Base-by-base conservation (phyloP, 1,139 yeast species). In the Candida anutae region DNA sequence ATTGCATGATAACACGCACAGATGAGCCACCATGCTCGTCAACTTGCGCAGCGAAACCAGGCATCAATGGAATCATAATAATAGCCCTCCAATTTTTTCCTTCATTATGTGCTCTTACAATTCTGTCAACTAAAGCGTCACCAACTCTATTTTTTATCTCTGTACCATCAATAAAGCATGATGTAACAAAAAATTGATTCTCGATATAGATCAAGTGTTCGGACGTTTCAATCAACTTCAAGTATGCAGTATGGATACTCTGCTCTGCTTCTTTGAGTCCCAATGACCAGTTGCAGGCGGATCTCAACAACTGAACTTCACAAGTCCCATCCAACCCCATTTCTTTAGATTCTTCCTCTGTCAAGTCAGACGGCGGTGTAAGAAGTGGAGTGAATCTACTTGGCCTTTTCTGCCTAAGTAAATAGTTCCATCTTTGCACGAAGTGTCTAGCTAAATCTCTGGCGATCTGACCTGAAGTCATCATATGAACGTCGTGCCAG, bases 401-500 rank as follows among this genome's bases (percentile, higher is more conserved):
- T 5, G 98, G 98, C 32, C 96, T 65, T 51, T 93, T 93, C 44
- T 87, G 96, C 45, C 98, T 74, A 28, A 90, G 55, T 27, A 90
- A 63, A 45, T 85, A 93, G 50, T 93, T 93, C 99, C 99, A 93
- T 43, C 99, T 73, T 56, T 93, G 98, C 10, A 88, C 94, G 55
- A 93, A 93, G 53, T 90, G 98, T 32, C 98, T 73, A 0, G 94
- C 73, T 34, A 90, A 59, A 53, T 93, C 99, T 35, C 97, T 68
- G 0, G 97, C 98, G 5, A 88, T 77, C 45, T 88, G 94, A n/a
- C 99, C 99, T 6, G 88, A 74, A 3, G 94, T 77, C 58, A 87
- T 76, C 94, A 88, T 90, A 46, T 90, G 97, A 25, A 93, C 84
- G 64, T 93, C 99, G 53, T 93, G 99, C 99, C 98, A 93, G 5